Base-by-base conservation (phyloP, 2,329 filamentous ascomycete species). In the Cladorrhinum sp. region DNA sequence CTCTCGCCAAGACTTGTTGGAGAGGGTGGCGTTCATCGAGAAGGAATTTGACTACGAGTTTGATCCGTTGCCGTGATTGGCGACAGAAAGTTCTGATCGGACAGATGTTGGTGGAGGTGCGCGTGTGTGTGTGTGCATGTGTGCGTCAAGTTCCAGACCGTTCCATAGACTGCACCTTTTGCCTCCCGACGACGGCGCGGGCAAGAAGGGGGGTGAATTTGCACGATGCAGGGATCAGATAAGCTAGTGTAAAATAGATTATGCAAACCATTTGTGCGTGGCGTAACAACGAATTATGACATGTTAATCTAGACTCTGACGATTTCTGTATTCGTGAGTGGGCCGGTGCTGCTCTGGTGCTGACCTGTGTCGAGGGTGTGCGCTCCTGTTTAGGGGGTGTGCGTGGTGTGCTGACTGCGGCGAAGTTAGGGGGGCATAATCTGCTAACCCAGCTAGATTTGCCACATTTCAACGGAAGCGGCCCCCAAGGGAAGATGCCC, bases 31-130 rank as follows among this genome's bases (percentile, higher is more conserved):
- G 20, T 56, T 56, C 25, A 29, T 56, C 24, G 53, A 56, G n/a
- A 22, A 25, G 16, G 25, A 56, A 12, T 56, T 56, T 56, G 53
- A 56, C 53, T 56, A 56, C 25, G 38, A 56, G 36, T 56, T 56
- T 25, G 53, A 56, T 16, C 23, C 38, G 4, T 45, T 45, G 41
- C 41, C 41, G 4, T 45, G 16, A 45, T 16, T 7, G 41, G 13
- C 29, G 13, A 32, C 6, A 45, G 3, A 5, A 20, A 13, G 9
- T 12, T 36, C 32, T 36, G n/a, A n/a, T 36, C 32, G 32, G 32
- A 36, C 12, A 36, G 8, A 36, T 36, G 8, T 36, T 36, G 32
- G 12, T 12, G 6, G 27, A 32, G 27, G 32, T 36, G 32, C 2
- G 9, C 2, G 9, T 5, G 3, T 36, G 32, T 36, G 32, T 36